Percentiles rank a stretch among this genome's conserved stretches.
Conservation (phyloP, 176 grass and related monocot genomes). For the Eragrostis nindensis region DNA sequence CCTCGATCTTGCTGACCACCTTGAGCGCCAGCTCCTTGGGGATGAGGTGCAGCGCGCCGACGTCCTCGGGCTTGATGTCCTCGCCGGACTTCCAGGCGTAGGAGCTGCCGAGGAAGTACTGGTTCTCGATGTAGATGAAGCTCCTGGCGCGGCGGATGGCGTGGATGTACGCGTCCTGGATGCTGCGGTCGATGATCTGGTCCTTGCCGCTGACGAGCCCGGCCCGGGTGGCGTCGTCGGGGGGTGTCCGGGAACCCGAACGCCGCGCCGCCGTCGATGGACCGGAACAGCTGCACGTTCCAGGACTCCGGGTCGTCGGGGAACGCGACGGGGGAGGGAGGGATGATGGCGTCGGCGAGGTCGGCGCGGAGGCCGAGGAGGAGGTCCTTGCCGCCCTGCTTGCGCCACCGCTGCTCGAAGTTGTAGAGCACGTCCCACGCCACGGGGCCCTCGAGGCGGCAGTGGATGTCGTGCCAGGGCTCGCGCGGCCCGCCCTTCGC, state of each 20-base stretch:
- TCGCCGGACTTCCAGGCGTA: conserved; percentile 71
- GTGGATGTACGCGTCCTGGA: conserved; percentile 77
- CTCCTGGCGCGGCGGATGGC: conserved; percentile 63
- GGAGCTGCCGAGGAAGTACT: conserved; percentile 84
- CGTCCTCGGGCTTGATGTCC: conserved; percentile 64
- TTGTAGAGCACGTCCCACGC: conserved; percentile 94
- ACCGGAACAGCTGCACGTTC: conserved; percentile 90
- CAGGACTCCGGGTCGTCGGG: conserved; percentile 60
- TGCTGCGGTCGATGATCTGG: conserved; percentile 67
- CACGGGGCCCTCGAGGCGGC: conserved; percentile 61
- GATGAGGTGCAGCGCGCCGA: conserved; percentile 86
- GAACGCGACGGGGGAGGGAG: conserved; percentile 56
- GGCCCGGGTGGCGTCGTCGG: conserved; percentile 58
- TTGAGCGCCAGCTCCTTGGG: conserved; percentile 94
- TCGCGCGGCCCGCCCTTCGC: conserved; percentile 62
- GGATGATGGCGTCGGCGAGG: conserved; percentile 50
- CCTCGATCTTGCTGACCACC: conserved; percentile 84
- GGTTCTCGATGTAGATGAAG: conserved; percentile 90
- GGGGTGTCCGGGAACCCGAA: conserved; percentile 75
- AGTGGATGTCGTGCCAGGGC: conserved; percentile 80
- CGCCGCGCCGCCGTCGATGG: conserved; percentile 79
- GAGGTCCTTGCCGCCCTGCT: conserved; percentile 70
- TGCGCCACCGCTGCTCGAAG: conserved; percentile 89
- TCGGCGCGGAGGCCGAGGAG: conserved; percentile 58
- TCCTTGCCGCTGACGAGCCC: conserved; percentile 75